A percentile compares a stretch with the other conserved stretches of the same genome.
Evolutionary conservation across 2,329 filamentous ascomycete genomes (phyloP).

Genomic region (Aspergillus fijiensis): DNA sequence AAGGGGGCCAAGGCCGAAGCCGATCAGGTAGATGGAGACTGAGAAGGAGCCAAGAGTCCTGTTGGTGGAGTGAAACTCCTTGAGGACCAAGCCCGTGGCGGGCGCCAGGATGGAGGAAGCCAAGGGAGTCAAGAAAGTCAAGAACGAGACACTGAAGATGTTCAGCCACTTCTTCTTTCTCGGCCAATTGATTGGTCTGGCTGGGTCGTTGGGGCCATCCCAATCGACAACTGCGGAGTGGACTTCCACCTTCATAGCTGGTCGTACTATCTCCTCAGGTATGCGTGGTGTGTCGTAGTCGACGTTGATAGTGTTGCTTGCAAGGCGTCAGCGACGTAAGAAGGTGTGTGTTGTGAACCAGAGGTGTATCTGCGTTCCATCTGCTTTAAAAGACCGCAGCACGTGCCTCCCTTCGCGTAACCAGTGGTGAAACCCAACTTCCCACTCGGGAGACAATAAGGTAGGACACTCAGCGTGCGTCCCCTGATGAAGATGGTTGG

Average conservation of each 20-base stretch:
- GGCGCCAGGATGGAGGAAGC: slow-evolving; percentile 57
- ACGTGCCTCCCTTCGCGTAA: background rate
- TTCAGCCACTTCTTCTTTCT: background rate
- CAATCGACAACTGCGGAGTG: background rate
- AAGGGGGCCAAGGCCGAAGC: slow-evolving; percentile 41
- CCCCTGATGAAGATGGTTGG: too few species aligned
- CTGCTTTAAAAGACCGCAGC: background rate
- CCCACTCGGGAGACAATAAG: background rate
- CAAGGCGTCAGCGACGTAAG: too few species aligned
- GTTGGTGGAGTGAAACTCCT: slow-evolving; percentile 51
- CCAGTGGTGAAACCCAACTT: background rate
- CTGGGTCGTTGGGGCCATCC: slow-evolving; percentile 2
- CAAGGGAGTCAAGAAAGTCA: background rate
- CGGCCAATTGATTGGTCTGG: slow-evolving; percentile 2
- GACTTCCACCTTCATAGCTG: background rate
- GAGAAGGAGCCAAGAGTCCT: slow-evolving; percentile 50
- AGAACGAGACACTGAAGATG: background rate
- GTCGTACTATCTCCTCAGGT: background rate
- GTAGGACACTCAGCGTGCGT: too few species aligned
- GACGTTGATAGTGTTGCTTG: background rate
- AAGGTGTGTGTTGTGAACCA: background rate
- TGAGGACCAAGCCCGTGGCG: slow-evolving; percentile 52
- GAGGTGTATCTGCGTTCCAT: background rate
- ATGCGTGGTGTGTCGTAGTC: background rate
- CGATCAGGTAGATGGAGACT: slow-evolving; percentile 53